Evolutionary conservation across 306 rosid genomes (phyloP), one percentile per base, ranked within the genome.

Genomic region (Begonia loranthoides): DNA sequence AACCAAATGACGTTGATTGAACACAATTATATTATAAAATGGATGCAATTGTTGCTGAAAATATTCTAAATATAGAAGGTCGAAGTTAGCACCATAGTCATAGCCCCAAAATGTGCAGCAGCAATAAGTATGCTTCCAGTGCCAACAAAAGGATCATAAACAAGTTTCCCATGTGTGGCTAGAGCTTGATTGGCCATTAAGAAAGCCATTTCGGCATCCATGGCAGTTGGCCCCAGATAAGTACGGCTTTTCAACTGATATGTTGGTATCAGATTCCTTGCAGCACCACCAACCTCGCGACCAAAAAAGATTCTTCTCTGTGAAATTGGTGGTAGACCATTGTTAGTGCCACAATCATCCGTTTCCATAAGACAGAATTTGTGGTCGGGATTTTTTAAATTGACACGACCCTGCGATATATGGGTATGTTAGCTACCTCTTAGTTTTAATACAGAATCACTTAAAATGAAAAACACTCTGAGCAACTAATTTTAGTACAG

Each of bases 211-310:
- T 90, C 97, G 4, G 97, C 95, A 74, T 90, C 97, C 97, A 90
- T 90, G 61, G 97, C 97, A n/a, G 97, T 90, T 66, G 97, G 97
- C 49, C 97, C 97, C 50, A 90, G 94, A 78, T 90, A 90, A 52
- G 55, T 72, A 41, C 95, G 97, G 65, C 90, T 90, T 72, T 90
- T 90, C 70, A 90, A 69, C 62, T 90, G 86, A 66, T 85, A 90
- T 21, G 95, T 80, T n/a, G 97, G 97, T 43, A 90, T 9, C 67
- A 85, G 92, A 67, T 63, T 90, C 80, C 97, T 78, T 63, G 82
- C 94, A 19, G 95, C 81, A 67, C 72, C 85, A 38, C 97, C 97
- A 52, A 85, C 65, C 69, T 85, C 95, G 19, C 95, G 87, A 45
- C 94, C 97, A 67, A 90, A 90, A 78, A 90, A 90, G 38, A 90